A percentile compares a stretch with the other conserved stretches of the same genome.
These are phyloP conservation scores for Boletus reticuloceps DNA, from an alignment of 768 basidiomycete genomes.

Conservation along the genomic window DNA sequence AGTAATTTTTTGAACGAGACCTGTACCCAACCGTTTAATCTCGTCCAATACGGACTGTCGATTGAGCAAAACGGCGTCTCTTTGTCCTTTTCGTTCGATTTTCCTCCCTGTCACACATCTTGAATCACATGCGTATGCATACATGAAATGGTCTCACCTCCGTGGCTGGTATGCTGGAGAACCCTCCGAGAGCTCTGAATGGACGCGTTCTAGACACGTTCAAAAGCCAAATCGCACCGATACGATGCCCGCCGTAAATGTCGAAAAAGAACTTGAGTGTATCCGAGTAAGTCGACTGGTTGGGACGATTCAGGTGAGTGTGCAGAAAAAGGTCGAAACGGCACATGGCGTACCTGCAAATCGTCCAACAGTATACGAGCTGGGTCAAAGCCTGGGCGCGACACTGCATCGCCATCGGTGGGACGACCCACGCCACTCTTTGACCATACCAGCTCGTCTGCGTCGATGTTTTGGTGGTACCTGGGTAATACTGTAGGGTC, in stretches of 20 bases:
- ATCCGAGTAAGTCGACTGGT: constrained; percentile 67
- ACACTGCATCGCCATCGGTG: constrained; percentile 32
- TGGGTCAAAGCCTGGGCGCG: constrained; percentile 80
- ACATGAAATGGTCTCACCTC: constrained; percentile 28
- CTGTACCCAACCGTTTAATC: constrained; percentile 72
- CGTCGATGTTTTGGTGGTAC: constrained; percentile 67
- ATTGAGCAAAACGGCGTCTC: constrained; percentile 59
- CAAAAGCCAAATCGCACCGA: constrained; percentile 89
- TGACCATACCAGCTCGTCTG: constrained; percentile 47
- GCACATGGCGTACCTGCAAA: constrained; percentile 56
- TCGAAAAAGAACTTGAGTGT: constrained; percentile 86
- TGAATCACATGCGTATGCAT: not conserved
- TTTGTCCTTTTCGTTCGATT: constrained; percentile 49
- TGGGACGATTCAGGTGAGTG: not conserved
- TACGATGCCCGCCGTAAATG: constrained; percentile 68
- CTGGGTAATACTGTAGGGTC: constrained; percentile 63
- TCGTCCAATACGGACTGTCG: constrained; percentile 68
- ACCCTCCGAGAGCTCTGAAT: constrained; percentile 82
- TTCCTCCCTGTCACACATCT: constrained; percentile 20
- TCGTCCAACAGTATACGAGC: constrained; percentile 63
- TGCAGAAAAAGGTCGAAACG: not conserved
- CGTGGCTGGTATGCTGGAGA: constrained; percentile 60
- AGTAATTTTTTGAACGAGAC: constrained; percentile 54
- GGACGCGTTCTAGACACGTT: constrained; percentile 50
- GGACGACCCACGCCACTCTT: constrained; percentile 24